Evolutionary conservation across 176 grass and related monocot species (phyloP), one percentile per base, ranked within the genome.

Genomic region (Thalia dealbata): DNA sequence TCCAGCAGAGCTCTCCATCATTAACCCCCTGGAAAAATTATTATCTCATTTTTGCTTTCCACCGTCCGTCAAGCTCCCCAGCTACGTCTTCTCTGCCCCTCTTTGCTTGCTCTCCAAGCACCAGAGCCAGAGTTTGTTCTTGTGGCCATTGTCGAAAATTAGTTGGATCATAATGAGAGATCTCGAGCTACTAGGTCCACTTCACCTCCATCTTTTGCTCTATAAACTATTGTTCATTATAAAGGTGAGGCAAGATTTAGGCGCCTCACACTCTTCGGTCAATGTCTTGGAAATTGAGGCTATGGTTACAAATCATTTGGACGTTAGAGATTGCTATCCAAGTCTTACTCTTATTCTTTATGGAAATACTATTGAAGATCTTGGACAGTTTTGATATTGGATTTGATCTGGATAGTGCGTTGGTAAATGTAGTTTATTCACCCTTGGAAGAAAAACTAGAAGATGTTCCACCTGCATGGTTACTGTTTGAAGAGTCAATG

Each of bases 201-300:
- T 67, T 97, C 85, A 15, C 93, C 93, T 71, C 90, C 93, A 71
- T 97, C 93, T 55, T 97, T 97, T 88, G 93, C 93, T 78, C 73
- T 97, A 67, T 89, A 97, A 78, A 87, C 92, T 67, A 92, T 97
- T 79, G 89, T 97, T 82, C 89, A 92, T 72, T 90, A 83, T 38
- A 85, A 97, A 62, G 93, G 93, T 69, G 93, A 97, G 79, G 88
- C 93, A 67, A 90, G 89, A 69, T 97, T 97, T 85, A 90, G 93
- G 73, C 89, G 93, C 26, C 93, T 92, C 89, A 75, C 93, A 97
- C 70, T 97, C 93, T 80, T 90, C 93, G 77, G 90, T 89, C 23
- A 97, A 92, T 80, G 87, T 97, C 69, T 82, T 97, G 73, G 93
- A 97, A 84, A 87, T 97, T 70, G 93, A 97, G 89, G 93, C 93